Percentiles rank a stretch among this genome's conserved stretches.
phyloP scores from a whole-genome alignment of 176 grass and related monocot species.

The maize (Zea mays) region Zm-B73-REFERENCE-NAM-5.0 NC_050102.1:141034001-141034500 shows the following conservation, averaged over 20 bases:
- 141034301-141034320: slow-evolving; percentile 48
- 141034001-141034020: slow-evolving; percentile 39
- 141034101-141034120: too few relatives aligned
- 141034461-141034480: slow-evolving; percentile 62
- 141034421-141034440: slow-evolving; percentile 16
- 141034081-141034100: too few relatives aligned
- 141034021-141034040: slow-evolving; percentile 33
- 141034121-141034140: neutral
- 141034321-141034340: slow-evolving; percentile 40
- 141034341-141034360: neutral
- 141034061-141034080: neutral
- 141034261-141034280: neutral
- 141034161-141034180: slow-evolving; percentile 53
- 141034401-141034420: too few relatives aligned
- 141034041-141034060: slow-evolving; percentile 38
- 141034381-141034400: too few relatives aligned
- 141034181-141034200: slow-evolving; percentile 35
- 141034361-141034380: too few relatives aligned
- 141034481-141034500: slow-evolving; percentile 38
- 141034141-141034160: slow-evolving; percentile 62
- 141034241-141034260: slow-evolving; percentile 32
- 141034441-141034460: slow-evolving; percentile 42
- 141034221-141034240: slow-evolving; percentile 34
- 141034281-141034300: slow-evolving; percentile 15
- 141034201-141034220: slow-evolving; percentile 1